These are phyloP conservation scores for Cladorrhinum samala DNA, from an alignment of 495 filamentous ascomycete species.

Conservation along the genomic window DNA sequence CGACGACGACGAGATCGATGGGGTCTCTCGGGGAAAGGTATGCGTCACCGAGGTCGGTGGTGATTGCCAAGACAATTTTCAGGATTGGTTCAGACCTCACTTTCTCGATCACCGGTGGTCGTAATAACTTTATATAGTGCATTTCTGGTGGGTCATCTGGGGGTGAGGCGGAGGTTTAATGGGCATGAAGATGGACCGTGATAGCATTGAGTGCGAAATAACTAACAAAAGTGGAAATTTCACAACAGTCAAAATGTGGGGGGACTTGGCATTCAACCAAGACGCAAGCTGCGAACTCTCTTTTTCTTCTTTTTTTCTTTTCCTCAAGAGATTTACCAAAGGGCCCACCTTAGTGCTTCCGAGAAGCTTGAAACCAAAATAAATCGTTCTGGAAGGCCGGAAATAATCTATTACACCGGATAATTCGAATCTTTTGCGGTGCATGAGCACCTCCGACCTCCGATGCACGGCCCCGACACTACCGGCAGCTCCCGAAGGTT, in stretches of 20 bases:
- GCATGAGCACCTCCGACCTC: background rate
- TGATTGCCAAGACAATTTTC: conserved; percentile 62
- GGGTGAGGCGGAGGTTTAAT: background rate
- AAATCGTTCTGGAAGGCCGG: background rate
- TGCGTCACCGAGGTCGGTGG: conserved; percentile 83
- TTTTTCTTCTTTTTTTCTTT: too few species aligned
- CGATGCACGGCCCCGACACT: background rate
- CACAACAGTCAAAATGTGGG: background rate
- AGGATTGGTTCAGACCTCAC: conserved; percentile 30
- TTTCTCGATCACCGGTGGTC: conserved; percentile 49
- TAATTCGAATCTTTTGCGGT: background rate
- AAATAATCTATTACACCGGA: background rate
- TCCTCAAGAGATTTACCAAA: too few species aligned
- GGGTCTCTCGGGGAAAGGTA: conserved; percentile 63
- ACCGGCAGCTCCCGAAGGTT: background rate
- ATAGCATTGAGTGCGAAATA: too few species aligned
- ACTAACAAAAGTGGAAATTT: background rate
- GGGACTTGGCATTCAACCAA: too few species aligned
- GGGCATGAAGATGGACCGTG: background rate
- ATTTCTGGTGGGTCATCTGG: conserved; percentile 23
- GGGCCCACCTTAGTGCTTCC: too few species aligned
- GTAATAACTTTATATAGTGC: conserved; percentile 75
- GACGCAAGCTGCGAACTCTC: too few species aligned
- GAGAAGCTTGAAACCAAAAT: too few species aligned
- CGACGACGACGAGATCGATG: conserved; percentile 49